Conservation (phyloP, 257 asterid genomes). For the Phtheirospermum japonicum region DNA sequence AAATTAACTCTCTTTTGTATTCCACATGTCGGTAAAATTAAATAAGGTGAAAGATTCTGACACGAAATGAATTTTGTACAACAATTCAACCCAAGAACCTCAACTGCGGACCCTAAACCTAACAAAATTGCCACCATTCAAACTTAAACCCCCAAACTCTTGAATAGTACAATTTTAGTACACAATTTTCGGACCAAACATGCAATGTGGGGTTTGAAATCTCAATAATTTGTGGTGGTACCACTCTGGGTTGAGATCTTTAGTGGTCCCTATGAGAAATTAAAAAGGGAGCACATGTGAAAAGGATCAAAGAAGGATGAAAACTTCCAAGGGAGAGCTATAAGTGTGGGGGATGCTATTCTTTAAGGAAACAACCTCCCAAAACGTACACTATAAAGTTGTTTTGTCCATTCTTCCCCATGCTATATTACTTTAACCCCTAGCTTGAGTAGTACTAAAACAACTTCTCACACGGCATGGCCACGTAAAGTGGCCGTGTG, state of each 20-base stretch:
- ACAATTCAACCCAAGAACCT: no score
- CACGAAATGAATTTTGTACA: background rate
- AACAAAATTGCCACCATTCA: no score
- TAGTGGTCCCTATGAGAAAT: background rate
- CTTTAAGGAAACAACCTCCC: constrained; percentile 16
- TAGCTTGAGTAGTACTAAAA: no score
- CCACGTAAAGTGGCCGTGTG: no score
- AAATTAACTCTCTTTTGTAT: no score
- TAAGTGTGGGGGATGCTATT: background rate
- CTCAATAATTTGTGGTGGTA: constrained; percentile 1
- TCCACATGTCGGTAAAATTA: no score
- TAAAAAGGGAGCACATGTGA: background rate
- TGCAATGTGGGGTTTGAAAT: background rate
- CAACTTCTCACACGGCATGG: no score
- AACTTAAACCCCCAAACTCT: background rate
- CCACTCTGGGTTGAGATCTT: background rate
- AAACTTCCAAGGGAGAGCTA: background rate
- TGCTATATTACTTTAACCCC: no score
- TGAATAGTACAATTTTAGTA: constrained; percentile 4
- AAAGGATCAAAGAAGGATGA: background rate
- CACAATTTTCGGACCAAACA: background rate
- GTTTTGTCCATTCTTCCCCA: constrained; percentile 6
- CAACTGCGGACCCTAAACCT: no score
- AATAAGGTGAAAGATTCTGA: no score
- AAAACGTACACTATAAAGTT: constrained; percentile 8